phyloP scores from a whole-genome alignment of 2,329 filamentous ascomycete genomes.

The Ascocoryne sarcoides region DNA sequence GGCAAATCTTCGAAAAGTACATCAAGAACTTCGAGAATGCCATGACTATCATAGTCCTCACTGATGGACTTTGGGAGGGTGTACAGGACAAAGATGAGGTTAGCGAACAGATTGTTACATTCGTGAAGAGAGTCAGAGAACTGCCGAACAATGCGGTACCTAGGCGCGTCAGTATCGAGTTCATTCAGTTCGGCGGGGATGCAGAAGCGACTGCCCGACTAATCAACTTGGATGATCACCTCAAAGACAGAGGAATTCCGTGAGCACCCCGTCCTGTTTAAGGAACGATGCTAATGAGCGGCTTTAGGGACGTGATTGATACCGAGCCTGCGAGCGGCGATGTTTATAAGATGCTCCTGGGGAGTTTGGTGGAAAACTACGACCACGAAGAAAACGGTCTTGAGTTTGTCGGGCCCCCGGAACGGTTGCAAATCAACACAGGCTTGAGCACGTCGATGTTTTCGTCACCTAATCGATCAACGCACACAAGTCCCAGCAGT shows the following conservation, averaged over 20 bases:
- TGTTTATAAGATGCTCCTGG: conserved; percentile 24
- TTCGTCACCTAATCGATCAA: too few species aligned
- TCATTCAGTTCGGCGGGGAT: conserved; percentile 1
- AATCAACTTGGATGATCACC: not conserved
- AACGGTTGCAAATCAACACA: too few species aligned
- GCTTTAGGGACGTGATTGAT: conserved; percentile 22
- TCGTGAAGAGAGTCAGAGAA: not conserved
- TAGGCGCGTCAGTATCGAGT: not conserved
- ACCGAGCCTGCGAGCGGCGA: conserved; percentile 21
- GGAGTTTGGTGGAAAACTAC: not conserved
- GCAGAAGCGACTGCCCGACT: not conserved
- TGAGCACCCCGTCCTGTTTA: too few species aligned
- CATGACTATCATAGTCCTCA: conserved; percentile 1
- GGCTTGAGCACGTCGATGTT: too few species aligned
- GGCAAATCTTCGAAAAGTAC: not conserved
- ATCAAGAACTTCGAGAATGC: too few species aligned
- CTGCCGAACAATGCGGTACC: not conserved
- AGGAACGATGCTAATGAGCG: not conserved
- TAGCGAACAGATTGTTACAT: not conserved
- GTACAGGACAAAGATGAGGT: not conserved
- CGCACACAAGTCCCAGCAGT: too few species aligned
- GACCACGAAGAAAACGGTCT: too few species aligned
- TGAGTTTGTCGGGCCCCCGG: too few species aligned
- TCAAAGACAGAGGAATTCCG: not conserved
- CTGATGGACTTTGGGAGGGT: not conserved